Evolutionary conservation across 441 rosid species (phyloP).

Genomic region (Monsonia emarginata): DNA sequence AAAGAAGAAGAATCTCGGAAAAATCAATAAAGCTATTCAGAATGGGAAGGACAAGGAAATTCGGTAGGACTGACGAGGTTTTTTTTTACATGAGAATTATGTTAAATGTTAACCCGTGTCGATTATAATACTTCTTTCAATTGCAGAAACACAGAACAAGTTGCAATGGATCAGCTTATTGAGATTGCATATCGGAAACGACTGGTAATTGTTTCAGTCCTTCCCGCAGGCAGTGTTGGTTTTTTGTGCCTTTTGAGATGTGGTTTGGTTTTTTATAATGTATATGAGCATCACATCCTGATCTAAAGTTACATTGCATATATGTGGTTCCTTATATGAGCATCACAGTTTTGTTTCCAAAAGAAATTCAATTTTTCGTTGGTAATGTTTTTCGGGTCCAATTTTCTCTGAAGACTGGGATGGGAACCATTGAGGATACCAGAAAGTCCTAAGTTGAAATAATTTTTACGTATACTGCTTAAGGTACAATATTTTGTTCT

Average conservation of each 20-base stretch:
- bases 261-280: background rate
- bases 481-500: background rate
- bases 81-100: background rate
- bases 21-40: conserved; percentile 27
- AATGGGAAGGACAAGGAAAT: conserved; percentile 26
- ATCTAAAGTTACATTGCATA: background rate
- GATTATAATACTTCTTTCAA: conserved; percentile 7
- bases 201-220: conserved; percentile 28
- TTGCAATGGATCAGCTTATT: conserved; percentile 46
- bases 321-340: background rate
- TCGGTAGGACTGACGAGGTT: conserved; percentile 22
- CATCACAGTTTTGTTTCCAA: background rate
- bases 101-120: background rate
- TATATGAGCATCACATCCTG: background rate
- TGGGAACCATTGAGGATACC: background rate
- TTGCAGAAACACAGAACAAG: conserved; percentile 41
- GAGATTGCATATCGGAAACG: conserved; percentile 45
- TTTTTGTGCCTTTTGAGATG: background rate
- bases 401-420: background rate
- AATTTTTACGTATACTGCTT: background rate
- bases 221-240: background rate
- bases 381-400: background rate
- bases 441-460: background rate
- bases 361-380: background rate
- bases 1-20: conserved; percentile 30